Percentiles rank a stretch among this genome's conserved stretches.
phyloP scores from a whole-genome alignment of 495 filamentous ascomycete genomes.

The Talaromyces trachyspermus region DNA sequence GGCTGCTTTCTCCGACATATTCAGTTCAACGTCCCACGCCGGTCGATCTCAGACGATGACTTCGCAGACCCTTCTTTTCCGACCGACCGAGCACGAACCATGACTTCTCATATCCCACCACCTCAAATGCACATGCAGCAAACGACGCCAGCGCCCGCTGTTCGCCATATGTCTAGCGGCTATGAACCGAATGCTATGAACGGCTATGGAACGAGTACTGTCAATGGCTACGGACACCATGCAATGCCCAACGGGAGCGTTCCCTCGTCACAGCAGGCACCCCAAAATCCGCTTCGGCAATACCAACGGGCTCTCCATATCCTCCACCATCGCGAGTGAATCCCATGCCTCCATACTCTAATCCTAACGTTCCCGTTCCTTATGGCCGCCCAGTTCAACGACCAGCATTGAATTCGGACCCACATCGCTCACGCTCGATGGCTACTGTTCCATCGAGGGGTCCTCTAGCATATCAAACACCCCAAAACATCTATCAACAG shows the following conservation, averaged over 20 bases:
- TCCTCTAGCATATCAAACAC: slow-evolving; percentile 55
- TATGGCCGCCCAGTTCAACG: slow-evolving; percentile 45
- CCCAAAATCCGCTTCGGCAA: slow-evolving; percentile 59
- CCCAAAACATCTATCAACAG: slow-evolving; percentile 59
- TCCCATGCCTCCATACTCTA: slow-evolving; percentile 53
- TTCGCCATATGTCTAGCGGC: slow-evolving; percentile 49
- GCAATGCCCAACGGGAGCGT: slow-evolving; percentile 46
- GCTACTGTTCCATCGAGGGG: slow-evolving; percentile 44
- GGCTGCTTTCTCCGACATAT: slow-evolving; percentile 94
- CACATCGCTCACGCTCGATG: slow-evolving; percentile 87
- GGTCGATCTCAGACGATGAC: slow-evolving; percentile 86
- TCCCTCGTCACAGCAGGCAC: slow-evolving; percentile 50
- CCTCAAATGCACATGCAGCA: slow-evolving; percentile 31
- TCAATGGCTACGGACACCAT: slow-evolving; percentile 40
- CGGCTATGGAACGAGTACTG: slow-evolving; percentile 35
- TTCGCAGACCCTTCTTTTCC: slow-evolving; percentile 51
- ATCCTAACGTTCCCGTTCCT: slow-evolving; percentile 31
- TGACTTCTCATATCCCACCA: slow-evolving; percentile 59
- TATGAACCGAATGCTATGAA: slow-evolving; percentile 35
- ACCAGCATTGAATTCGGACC: slow-evolving; percentile 74
- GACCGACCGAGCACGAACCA: slow-evolving; percentile 74
- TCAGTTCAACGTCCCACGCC: slow-evolving; percentile 77
- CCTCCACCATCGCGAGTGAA: slow-evolving; percentile 63
- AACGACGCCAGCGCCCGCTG: slow-evolving; percentile 46
- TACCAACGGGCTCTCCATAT: slow-evolving; percentile 54